These are phyloP conservation scores for Alternaria atra DNA, from an alignment of 2,329 filamentous ascomycete genomes.

Conservation along the genomic window DNA sequence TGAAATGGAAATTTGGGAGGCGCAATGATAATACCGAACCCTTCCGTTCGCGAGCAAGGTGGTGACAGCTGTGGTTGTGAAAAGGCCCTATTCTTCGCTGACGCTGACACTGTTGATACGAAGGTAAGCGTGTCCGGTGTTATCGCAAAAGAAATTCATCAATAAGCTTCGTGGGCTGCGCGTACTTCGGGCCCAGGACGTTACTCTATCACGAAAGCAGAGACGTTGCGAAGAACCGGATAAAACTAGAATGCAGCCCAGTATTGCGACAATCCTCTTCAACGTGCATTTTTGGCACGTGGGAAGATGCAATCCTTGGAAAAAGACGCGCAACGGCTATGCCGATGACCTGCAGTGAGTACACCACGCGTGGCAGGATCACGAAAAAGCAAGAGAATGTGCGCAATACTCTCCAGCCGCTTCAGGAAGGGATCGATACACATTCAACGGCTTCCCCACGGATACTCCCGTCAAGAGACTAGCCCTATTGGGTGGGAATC, in stretches of 20 bases:
- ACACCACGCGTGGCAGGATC: neutral
- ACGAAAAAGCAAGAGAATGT: neutral
- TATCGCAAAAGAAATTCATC: neutral
- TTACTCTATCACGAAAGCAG: neutral
- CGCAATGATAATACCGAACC: neutral
- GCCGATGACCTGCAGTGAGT: neutral
- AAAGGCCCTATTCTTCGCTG: neutral
- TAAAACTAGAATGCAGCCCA: too few relatives aligned
- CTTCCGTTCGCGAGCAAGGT: neutral
- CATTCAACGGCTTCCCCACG: slow-evolving; percentile 21
- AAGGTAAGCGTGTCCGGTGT: neutral
- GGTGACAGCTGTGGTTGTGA: neutral
- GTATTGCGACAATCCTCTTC: neutral
- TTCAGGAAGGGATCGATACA: slow-evolving; percentile 23
- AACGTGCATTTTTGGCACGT: neutral
- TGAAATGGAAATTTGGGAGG: neutral
- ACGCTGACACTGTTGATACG: neutral
- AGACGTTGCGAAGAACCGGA: neutral
- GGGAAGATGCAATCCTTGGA: neutral
- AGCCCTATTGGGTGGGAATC: slow-evolving; percentile 17
- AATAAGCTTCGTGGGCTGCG: neutral
- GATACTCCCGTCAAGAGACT: slow-evolving; percentile 32
- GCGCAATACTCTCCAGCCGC: neutral
- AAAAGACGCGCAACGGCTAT: neutral
- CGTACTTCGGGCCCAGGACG: neutral